Evolutionary conservation across 2,329 filamentous ascomycete genomes (phyloP).

Genomic region (Ophiocordyceps robertsii): DNA sequence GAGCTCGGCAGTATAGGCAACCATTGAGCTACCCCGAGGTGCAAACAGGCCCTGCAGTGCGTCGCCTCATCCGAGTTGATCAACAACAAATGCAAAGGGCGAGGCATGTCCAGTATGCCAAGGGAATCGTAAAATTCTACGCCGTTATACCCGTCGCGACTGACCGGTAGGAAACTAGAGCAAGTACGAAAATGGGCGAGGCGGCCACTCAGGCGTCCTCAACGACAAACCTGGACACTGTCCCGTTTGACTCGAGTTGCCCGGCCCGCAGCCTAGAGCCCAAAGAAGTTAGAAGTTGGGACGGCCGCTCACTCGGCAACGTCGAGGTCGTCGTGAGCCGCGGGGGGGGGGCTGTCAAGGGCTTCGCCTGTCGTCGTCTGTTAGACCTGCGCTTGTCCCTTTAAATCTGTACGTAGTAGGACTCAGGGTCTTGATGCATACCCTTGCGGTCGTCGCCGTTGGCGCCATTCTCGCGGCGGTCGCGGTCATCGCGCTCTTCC

Average conservation of each 20-base stretch:
- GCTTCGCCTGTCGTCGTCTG: conserved; percentile 18
- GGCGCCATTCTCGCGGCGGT: conserved; percentile 61
- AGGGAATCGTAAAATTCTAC: conserved; percentile 7
- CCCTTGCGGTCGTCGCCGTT: conserved; percentile 89
- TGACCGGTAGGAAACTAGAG: conserved; percentile 9
- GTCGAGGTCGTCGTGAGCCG: conserved; percentile 87
- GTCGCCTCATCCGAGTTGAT: conserved; percentile 1
- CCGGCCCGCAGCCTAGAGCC: conserved; percentile 4
- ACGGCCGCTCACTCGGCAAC: conserved; percentile 56
- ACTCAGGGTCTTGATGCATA: conserved; percentile 24
- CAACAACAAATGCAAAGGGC: not conserved
- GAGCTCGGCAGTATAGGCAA: conserved; percentile 4
- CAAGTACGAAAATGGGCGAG: conserved; percentile 5
- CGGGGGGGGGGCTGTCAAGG: conserved; percentile 56
- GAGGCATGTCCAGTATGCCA: conserved; percentile 1
- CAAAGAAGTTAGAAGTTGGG: conserved; percentile 1
- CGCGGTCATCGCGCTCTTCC: conserved; percentile 58
- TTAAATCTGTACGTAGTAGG: not conserved
- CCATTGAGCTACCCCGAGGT: conserved; percentile 2
- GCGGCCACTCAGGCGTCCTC: not conserved
- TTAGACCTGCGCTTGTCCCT: not conserved
- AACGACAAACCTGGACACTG: conserved; percentile 11
- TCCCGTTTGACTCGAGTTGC: conserved; percentile 2
- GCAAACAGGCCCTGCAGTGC: conserved; percentile 1
- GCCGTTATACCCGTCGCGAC: conserved; percentile 8